Conservation (phyloP, 148 eudicot genomes). For the Euryodendron excelsum region DNA sequence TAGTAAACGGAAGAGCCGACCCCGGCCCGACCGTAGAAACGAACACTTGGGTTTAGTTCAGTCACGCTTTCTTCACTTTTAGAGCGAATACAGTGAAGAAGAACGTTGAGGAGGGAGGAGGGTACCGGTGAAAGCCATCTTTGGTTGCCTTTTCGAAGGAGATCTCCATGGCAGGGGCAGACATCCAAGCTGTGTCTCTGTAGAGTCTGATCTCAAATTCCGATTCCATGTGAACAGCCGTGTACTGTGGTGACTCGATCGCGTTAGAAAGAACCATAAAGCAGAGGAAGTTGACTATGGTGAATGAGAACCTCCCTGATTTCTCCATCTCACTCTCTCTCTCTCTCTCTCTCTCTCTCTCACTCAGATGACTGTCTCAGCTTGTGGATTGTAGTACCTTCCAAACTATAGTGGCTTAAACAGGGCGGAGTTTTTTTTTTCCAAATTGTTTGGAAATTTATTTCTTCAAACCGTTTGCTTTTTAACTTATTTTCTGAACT, state of each 20-base stretch:
- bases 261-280: conserved; percentile 12
- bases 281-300: neutral
- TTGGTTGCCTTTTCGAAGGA: conserved; percentile 80
- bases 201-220: conserved; percentile 77
- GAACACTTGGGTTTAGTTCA: neutral
- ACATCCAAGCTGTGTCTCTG: conserved; percentile 68
- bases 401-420: neutral
- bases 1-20: neutral
- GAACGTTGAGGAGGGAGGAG: too few relatives aligned
- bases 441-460: too few relatives aligned
- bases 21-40: neutral
- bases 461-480: too few relatives aligned
- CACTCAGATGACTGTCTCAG: neutral
- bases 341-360: neutral
- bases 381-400: neutral
- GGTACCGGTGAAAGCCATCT: conserved; percentile 81
- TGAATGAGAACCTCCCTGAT: conserved; percentile 9
- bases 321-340: conserved; percentile 14
- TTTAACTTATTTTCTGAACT: too few relatives aligned
- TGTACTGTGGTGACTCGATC: conserved; percentile 65
- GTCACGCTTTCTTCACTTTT: neutral
- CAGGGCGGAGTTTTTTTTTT: too few relatives aligned
- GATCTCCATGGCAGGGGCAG: conserved; percentile 45
- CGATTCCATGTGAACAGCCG: conserved; percentile 61
- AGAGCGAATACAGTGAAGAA: too few relatives aligned